Evolutionary conservation across 2,329 filamentous ascomycete species (phyloP), one percentile per base, ranked within the genome.

Genomic region (Cladosporium colombiae): DNA sequence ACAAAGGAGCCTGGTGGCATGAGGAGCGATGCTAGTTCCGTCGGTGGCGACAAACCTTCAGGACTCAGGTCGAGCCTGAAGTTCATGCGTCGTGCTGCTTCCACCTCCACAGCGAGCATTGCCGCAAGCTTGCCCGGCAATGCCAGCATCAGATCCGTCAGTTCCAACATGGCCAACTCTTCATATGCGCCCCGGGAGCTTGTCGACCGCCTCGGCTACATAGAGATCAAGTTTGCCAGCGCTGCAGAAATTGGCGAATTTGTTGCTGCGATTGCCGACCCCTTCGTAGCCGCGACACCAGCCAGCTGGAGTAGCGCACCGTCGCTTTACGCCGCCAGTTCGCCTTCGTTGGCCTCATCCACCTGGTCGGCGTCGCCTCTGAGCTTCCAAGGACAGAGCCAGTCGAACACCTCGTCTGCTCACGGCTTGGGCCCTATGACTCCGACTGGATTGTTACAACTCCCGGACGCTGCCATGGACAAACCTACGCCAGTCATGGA

Each of bases 221-320:
- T 65, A 5, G 63, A 65, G 25, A 60, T 65, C 63, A 65, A 65
- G 46, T 60, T 65, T 29, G 35, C 40, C 31, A 60, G 21, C 21
- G 33, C 33, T 46, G 16, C 63, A 21, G 63, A 65, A 18, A n/a
- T 44, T 6, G 46, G 33, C 23, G 49, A 52, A 13, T 65, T 65
- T 16, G 37, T 55, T 31, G 46, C 44, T 16, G 63, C 63, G 29
- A 49, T 59, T 25, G 49, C 56, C 14, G 46, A 65, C 2, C 63
- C 63, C 11, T 65, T 65, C 27, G 63, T 55, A 8, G 55, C 63
- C n/a, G 63, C 63, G 5, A 63, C 61, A 4, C 61, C 61, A 2
- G 61, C 61, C 18, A 63, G 49, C 11, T 63, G 61, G 61, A 59
- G 31, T 27, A 59, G 56, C 23, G 63, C 63, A 8, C 63, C 63